Percentiles rank a stretch among this genome's conserved stretches.
Conservation (phyloP, 106 monocot genomes). For the Iris macrosiphon region DNA sequence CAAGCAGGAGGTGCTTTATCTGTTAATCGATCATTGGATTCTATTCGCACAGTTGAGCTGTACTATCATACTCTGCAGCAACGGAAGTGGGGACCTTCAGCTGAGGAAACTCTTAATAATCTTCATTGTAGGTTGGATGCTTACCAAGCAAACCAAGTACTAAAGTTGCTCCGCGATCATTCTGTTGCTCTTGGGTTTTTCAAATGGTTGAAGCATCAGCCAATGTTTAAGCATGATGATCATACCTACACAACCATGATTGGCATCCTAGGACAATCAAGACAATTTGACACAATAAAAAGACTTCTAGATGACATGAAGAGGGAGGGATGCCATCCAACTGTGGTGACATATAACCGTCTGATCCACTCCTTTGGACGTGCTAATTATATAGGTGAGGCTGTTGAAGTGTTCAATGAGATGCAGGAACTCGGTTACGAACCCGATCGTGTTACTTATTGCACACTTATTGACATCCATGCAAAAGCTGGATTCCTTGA, state of each 20-base stretch:
- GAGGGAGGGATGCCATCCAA: constrained; percentile 58
- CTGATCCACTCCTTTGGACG: constrained; percentile 86
- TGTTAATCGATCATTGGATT: constrained; percentile 17
- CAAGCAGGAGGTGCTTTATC: constrained; percentile 12
- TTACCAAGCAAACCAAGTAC: constrained; percentile 90
- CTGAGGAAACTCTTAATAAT: constrained; percentile 46
- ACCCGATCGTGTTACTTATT: constrained; percentile 88
- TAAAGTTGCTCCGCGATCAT: constrained; percentile 71
- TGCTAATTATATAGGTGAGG: constrained; percentile 72
- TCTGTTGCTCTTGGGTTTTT: constrained; percentile 84
- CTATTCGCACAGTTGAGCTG: constrained; percentile 33
- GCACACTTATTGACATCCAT: constrained; percentile 93
- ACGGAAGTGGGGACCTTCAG: constrained; percentile 57
- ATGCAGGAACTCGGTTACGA: constrained; percentile 70
- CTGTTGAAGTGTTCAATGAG: constrained; percentile 58
- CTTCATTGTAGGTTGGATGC: constrained; percentile 58
- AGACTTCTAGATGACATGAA: constrained; percentile 77
- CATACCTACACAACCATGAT: constrained; percentile 99
- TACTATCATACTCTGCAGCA: constrained; percentile 59
- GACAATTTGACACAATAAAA: constrained; percentile 55
- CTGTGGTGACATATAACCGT: constrained; percentile 88
- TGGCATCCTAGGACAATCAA: constrained; percentile 87
- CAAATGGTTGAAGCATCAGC: constrained; percentile 79
- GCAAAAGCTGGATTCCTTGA: constrained; percentile 91
- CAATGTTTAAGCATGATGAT: constrained; percentile 78